These are phyloP conservation scores for Ormosia emarginata DNA, from an alignment of 306 rosid species.

Conservation along the genomic window DNA sequence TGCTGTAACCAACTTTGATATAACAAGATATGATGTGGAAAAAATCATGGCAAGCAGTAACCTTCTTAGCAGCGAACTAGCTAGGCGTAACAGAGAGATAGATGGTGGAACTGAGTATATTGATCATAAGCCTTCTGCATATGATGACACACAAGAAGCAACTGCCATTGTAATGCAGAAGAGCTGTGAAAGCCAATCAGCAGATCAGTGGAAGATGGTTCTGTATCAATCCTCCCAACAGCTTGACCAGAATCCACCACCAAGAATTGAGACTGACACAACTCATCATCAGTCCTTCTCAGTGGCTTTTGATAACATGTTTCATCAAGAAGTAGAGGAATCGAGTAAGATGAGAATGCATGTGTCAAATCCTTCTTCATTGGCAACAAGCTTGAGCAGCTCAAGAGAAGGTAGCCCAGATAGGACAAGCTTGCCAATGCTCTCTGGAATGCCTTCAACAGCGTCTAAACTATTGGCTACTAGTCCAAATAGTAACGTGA, in stretches of 20 bases:
- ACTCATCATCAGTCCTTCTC: slow-evolving; percentile 28
- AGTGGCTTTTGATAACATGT: slow-evolving; percentile 31
- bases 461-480: slow-evolving; percentile 41
- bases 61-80: slow-evolving; percentile 71
- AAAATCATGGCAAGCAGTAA: slow-evolving; percentile 72
- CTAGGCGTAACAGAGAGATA: slow-evolving; percentile 51
- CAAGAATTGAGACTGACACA: slow-evolving; percentile 26
- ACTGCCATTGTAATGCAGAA: slow-evolving; percentile 36
- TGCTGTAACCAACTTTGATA: slow-evolving; percentile 87
- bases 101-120: slow-evolving; percentile 28
- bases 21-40: slow-evolving; percentile 83
- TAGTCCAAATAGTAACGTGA: slow-evolving; percentile 38
- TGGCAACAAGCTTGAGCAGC: slow-evolving; percentile 70
- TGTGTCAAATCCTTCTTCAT: slow-evolving; percentile 65
- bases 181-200: slow-evolving; percentile 43
- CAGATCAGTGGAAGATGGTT: slow-evolving; percentile 55
- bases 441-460: slow-evolving; percentile 50
- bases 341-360: slow-evolving; percentile 45
- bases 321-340: slow-evolving; percentile 45
- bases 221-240: slow-evolving; percentile 51
- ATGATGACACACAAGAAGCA: slow-evolving; percentile 32
- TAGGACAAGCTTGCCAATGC: slow-evolving; percentile 44
- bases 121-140: slow-evolving; percentile 32
- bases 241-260: slow-evolving; percentile 34
- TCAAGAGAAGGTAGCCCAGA: slow-evolving; percentile 78